Percentiles rank a stretch among this genome's conserved stretches.
Evolutionary conservation across 1,284 basidiomycete species (phyloP).

Genomic region (Uromyces viciae-fabae): DNA sequence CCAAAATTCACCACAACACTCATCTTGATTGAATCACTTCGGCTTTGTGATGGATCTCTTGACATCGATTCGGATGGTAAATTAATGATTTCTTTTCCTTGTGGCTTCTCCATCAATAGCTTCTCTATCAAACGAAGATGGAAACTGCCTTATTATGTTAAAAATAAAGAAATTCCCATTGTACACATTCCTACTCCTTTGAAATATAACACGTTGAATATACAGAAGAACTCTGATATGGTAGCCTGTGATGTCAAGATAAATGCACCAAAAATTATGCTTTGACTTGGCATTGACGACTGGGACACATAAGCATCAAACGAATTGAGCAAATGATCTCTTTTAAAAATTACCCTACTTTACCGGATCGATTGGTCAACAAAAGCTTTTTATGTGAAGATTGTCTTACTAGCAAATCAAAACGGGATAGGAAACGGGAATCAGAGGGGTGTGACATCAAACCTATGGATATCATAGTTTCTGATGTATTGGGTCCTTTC

Average conservation of each 20-base stretch:
- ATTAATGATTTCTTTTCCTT: neutral
- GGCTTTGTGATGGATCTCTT: neutral
- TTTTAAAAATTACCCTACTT: neutral
- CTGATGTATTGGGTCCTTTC: conserved; percentile 31
- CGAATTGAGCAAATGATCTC: neutral
- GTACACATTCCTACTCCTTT: neutral
- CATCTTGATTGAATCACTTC: neutral
- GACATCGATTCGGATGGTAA: neutral
- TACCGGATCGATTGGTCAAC: neutral
- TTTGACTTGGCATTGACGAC: conserved; percentile 14
- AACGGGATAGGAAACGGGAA: neutral
- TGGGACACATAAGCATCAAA: conserved; percentile 20
- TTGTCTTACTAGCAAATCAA: conserved; percentile 20
- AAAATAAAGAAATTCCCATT: neutral
- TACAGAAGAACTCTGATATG: no score
- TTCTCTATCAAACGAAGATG: neutral
- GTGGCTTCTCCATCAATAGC: neutral
- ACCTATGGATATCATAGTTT: neutral
- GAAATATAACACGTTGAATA: neutral
- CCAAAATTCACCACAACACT: neutral
- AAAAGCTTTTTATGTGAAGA: conserved; percentile 23
- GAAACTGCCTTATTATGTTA: neutral
- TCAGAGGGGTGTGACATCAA: neutral
- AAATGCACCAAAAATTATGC: neutral
- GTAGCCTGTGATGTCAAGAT: neutral